Evolutionary conservation across 78 protist genomes (phyloP), one percentile per base, ranked within the genome.

Genomic region (Dictyostelium purpureum): DNA sequence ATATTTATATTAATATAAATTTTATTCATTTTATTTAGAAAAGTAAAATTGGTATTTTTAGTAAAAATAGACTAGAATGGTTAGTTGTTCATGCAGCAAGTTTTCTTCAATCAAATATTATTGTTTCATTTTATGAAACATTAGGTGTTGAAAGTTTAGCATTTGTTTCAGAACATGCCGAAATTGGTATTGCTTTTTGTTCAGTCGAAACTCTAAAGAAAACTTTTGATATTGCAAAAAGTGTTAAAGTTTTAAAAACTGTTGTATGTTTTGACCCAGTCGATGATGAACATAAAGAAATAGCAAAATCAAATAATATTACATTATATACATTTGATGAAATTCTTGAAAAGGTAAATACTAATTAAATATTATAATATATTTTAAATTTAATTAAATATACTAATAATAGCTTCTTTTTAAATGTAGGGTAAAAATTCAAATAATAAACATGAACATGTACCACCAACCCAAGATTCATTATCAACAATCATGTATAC

Each of bases 401-500:
- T n/a, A n/a, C n/a, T n/a, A n/a, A n/a, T n/a, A n/a, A 63, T 63
- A 16, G 14, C 14, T 33, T 63, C 6, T 4, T 63, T 63, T 63
- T 33, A 16, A 6, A 9, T 63, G 11, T 63, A 63, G 49, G 93
- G 87, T 1, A 37, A 11, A 70, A 42, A 63, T 18, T 35, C 38
- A 12, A 40, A 14, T 40, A 52, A 78, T 7, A 54, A 31, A 57
- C 61, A 40, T 61, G n/a, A 38, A 70, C 81, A 88, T 16, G 12
- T 43, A 10, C 83, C 89, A 12, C 90, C 98, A 12, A 49, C 6
- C 6, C 73, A 90, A 10, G 87, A 81, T 21, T 88, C 91, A 47
- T 21, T 90, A n/a, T 69, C 88, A 21, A 65, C 87, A 24, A 67
- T 98, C 67, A 83, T 93, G 95, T 98, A 97, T 96, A 98, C 99